Conservation (phyloP, 805 yeast species). For the Saitoella complicata region DNA sequence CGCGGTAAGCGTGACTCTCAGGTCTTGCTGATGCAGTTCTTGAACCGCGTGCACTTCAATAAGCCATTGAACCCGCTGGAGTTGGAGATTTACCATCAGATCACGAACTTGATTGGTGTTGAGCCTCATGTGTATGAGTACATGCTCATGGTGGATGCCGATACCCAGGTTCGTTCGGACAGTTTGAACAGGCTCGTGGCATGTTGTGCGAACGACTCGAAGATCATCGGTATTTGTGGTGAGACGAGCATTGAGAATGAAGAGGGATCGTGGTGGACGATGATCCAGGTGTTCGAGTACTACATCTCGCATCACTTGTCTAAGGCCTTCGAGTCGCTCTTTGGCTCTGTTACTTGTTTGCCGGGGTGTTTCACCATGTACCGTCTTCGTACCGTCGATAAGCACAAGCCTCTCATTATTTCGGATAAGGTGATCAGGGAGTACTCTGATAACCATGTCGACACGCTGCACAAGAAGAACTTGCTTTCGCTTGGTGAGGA, state of each 20-base stretch:
- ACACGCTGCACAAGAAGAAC: conserved; percentile 45
- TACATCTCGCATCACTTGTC: conserved; percentile 49
- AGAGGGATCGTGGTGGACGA: conserved; percentile 37
- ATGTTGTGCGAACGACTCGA: conserved; percentile 42
- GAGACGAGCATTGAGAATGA: conserved; percentile 46
- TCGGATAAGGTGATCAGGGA: conserved; percentile 44
- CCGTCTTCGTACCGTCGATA: conserved; percentile 30
- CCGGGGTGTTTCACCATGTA: conserved; percentile 54
- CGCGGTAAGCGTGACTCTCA: conserved; percentile 55
- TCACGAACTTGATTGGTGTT: conserved; percentile 42
- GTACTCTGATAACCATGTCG: conserved; percentile 38
- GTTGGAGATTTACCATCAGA: conserved; percentile 34
- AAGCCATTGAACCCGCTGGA: conserved; percentile 45
- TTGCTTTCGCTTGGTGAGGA: conserved; percentile 48
- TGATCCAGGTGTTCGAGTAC: conserved; percentile 48
- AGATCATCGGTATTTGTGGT: conserved; percentile 45
- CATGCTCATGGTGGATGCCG: conserved; percentile 47
- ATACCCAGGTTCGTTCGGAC: conserved; percentile 38
- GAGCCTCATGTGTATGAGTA: conserved; percentile 46
- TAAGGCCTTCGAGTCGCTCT: conserved; percentile 44
- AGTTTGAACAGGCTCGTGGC: conserved; percentile 40
- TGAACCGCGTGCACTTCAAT: conserved; percentile 42
- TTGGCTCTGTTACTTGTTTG: conserved; percentile 48
- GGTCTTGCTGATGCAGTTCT: conserved; percentile 38
- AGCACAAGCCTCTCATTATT: conserved; percentile 40